phyloP scores from a whole-genome alignment of 1,284 basidiomycete genomes.

The Boletus subluridellus region DNA sequence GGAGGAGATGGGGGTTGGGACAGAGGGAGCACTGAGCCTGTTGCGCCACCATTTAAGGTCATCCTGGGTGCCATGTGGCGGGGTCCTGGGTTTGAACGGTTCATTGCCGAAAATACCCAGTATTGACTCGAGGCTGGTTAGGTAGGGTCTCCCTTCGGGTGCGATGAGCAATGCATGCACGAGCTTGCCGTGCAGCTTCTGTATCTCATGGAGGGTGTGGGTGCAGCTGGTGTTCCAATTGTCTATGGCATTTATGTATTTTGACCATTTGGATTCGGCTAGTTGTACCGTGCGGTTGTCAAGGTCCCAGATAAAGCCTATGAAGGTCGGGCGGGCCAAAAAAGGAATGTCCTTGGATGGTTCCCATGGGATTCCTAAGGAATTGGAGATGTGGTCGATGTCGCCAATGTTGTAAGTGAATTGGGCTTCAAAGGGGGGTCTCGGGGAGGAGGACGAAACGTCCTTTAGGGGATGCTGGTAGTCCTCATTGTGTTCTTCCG shows the following conservation, averaged over 20 bases:
- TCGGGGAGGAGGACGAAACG: not conserved
- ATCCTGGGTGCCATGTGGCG: not conserved
- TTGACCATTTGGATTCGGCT: fast-evolving
- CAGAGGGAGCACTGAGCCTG: fast-evolving
- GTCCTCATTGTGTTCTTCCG: not conserved
- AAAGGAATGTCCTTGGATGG: not conserved
- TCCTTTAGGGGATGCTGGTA: not conserved
- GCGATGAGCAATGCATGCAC: not conserved
- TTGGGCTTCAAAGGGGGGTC: fast-evolving
- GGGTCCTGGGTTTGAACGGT: not conserved
- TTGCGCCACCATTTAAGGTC: no score
- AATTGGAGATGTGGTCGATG: not conserved
- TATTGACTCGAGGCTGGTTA: not conserved
- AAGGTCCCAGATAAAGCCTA: not conserved
- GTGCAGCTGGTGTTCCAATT: fast-evolving
- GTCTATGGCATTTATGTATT: not conserved
- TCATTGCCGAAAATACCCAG: not conserved
- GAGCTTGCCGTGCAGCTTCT: not conserved
- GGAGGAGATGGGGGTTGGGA: no score
- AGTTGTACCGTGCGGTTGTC: not conserved
- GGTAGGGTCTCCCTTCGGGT: not conserved
- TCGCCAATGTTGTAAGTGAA: not conserved
- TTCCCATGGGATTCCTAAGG: not conserved
- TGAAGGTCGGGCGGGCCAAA: not conserved
- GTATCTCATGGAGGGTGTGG: not conserved